phyloP scores from a whole-genome alignment of 1,284 basidiomycete genomes.

The Tilletia horrida region DNA sequence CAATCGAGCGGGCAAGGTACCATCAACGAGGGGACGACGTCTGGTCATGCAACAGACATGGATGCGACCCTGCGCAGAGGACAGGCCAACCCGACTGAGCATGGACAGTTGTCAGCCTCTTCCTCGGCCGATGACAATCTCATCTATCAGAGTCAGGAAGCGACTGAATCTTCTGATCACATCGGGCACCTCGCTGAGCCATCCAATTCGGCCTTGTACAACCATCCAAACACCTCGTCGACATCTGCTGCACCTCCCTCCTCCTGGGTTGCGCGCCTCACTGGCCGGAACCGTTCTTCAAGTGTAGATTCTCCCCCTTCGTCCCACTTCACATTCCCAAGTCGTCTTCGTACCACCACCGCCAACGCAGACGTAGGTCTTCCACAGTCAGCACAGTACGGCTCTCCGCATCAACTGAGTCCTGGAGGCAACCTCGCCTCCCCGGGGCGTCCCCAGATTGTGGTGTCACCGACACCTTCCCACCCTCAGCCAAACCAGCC shows the following conservation, averaged over 20 bases:
- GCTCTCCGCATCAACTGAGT: too few species aligned
- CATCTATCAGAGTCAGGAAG: constrained; percentile 2
- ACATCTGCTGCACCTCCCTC: background rate
- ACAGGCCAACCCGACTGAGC: background rate
- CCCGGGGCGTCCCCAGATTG: background rate
- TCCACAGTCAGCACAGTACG: too few species aligned
- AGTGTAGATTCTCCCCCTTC: background rate
- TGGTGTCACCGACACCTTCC: background rate
- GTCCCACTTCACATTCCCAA: background rate
- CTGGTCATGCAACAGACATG: too few species aligned
- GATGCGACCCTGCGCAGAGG: background rate
- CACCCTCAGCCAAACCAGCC: background rate
- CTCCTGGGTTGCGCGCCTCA: constrained; percentile 9
- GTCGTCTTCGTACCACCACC: background rate
- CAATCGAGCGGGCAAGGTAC: too few species aligned
- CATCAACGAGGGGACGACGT: too few species aligned
- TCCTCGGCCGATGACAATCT: background rate
- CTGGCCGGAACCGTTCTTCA: constrained; percentile 12
- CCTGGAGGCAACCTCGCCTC: too few species aligned
- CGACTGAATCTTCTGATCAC: background rate
- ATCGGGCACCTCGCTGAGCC: constrained; percentile 3
- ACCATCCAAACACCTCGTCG: background rate
- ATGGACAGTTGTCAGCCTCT: background rate
- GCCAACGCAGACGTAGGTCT: background rate
- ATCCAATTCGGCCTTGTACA: background rate